phyloP scores from a whole-genome alignment of 768 basidiomycete species.

The Suillus subaureus region DNA sequence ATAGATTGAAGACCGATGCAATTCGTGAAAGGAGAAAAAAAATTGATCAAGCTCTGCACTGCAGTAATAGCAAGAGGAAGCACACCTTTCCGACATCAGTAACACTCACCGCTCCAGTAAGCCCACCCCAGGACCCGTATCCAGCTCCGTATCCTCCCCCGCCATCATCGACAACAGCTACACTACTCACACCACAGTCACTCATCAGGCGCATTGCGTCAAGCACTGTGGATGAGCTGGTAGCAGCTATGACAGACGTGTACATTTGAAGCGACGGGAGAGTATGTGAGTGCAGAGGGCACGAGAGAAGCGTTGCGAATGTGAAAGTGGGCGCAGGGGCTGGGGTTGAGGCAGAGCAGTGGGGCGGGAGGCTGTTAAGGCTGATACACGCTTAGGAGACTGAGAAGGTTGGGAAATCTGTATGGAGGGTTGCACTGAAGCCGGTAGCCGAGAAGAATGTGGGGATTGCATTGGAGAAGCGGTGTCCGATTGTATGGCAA shows the following conservation, averaged over 20 bases:
- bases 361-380: slow-evolving; percentile 4
- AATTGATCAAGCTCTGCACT: neutral
- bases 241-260: slow-evolving; percentile 61
- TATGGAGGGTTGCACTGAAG: slow-evolving; percentile 11
- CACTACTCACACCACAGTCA: slow-evolving; percentile 81
- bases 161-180: slow-evolving; percentile 75
- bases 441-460: neutral
- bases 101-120: slow-evolving; percentile 79
- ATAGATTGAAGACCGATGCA: neutral
- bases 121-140: slow-evolving; percentile 38
- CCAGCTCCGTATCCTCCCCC: slow-evolving; percentile 6
- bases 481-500: slow-evolving; percentile 38
- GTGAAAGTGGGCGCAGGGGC: slow-evolving; percentile 33
- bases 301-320: slow-evolving; percentile 51
- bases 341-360: neutral
- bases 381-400: neutral
- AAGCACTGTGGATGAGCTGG: slow-evolving; percentile 62
- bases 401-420: slow-evolving; percentile 7
- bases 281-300: slow-evolving; percentile 54
- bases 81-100: slow-evolving; percentile 78
- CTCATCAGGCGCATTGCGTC: slow-evolving; percentile 88
- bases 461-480: neutral
- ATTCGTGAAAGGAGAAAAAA: neutral
- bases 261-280: slow-evolving; percentile 70
- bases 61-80: neutral